A percentile compares a stretch with the other conserved stretches of the same genome.
These are phyloP conservation scores for Sugiyamaella smithiae DNA, from an alignment of 805 yeast species.

Conservation along the genomic window DNA sequence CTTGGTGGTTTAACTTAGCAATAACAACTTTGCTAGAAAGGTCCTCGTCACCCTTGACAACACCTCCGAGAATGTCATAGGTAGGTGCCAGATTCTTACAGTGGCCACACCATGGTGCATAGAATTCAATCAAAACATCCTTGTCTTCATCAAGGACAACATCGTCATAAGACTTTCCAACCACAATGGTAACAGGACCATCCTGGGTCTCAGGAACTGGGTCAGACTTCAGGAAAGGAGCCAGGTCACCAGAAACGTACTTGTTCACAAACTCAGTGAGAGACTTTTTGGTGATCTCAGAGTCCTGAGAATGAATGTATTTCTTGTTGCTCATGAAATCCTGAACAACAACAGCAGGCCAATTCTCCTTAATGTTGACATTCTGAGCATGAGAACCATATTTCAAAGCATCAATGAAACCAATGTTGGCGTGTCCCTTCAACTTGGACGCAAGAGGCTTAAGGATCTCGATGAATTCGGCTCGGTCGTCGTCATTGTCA, in stretches of 20 bases:
- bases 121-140: conserved; percentile 80
- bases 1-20: conserved; percentile 87
- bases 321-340: conserved; percentile 65
- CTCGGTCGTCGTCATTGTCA: conserved; percentile 63
- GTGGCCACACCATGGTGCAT: conserved; percentile 99
- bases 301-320: conserved; percentile 68
- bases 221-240: conserved; percentile 79
- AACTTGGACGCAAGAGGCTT: conserved; percentile 64
- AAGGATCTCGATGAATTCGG: conserved; percentile 50
- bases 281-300: conserved; percentile 48
- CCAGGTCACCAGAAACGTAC: conserved; percentile 60
- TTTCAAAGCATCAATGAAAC: conserved; percentile 75
- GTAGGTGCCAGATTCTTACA: conserved; percentile 84
- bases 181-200: conserved; percentile 67
- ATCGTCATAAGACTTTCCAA: conserved; percentile 77
- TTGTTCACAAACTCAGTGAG: conserved; percentile 62
- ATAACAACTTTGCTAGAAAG: conserved; percentile 57
- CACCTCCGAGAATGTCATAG: conserved; percentile 80
- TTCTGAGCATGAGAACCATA: conserved; percentile 85
- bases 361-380: conserved; percentile 71
- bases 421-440: conserved; percentile 82
- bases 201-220: conserved; percentile 79
- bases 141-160: conserved; percentile 61
- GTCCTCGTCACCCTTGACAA: conserved; percentile 52
- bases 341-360: conserved; percentile 91